Conservation (phyloP, 2,329 filamentous ascomycete genomes). For the Didymella pinodella region DNA sequence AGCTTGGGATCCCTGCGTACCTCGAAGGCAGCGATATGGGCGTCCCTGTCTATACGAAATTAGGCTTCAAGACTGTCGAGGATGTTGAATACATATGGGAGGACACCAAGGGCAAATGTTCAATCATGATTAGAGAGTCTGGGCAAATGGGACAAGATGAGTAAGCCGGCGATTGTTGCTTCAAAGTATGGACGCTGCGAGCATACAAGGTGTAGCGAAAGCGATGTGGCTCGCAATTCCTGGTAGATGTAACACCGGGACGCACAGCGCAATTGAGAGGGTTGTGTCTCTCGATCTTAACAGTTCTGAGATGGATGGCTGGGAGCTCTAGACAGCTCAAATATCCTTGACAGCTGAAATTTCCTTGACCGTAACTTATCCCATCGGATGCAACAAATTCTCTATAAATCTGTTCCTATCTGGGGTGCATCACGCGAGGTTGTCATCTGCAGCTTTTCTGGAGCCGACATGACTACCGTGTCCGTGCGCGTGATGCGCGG, state of each 20-base stretch:
- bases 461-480: constrained; percentile 7
- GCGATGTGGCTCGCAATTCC: no score
- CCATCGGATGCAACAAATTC: background rate
- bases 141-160: background rate
- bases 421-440: constrained; percentile 15
- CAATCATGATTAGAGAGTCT: background rate
- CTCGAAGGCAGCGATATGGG: background rate
- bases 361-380: background rate
- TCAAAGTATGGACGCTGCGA: background rate
- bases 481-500: no score
- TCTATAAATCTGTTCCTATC: no score
- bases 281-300: background rate
- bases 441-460: constrained; percentile 24
- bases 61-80: background rate
- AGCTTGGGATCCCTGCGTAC: background rate
- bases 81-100: background rate
- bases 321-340: no score
- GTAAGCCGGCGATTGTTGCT: background rate
- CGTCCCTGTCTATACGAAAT: background rate
- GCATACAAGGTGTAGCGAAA: background rate
- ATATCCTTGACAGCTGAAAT: background rate
- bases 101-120: background rate
- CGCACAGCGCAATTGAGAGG: background rate
- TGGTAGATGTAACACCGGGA: no score
- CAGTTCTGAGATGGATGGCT: no score